Evolutionary conservation across 257 asterid genomes (phyloP), one percentile per base, ranked within the genome.

Genomic region (Galeopsis tetrahit): DNA sequence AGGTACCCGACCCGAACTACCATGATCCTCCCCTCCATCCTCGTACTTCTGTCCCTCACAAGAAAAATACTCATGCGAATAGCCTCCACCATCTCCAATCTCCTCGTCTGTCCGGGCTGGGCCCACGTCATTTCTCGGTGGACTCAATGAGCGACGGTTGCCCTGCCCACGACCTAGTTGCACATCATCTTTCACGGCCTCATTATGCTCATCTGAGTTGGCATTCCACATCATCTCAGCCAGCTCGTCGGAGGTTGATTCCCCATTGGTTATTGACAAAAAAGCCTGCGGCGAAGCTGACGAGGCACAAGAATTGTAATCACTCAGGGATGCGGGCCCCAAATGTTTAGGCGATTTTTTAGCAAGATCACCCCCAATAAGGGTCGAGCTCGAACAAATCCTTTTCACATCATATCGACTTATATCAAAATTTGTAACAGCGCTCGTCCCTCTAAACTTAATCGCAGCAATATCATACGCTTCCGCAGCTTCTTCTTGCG

Each of bases 401-500:
- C 96, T 73, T 38, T 78, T 87, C 60, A 92, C 95, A 0, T 90
- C 98, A 6, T 92, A 92, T 42, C 96, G 70, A 57, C 84, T 84
- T 36, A 88, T 87, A 60, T 90, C 95, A 6, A 92, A 92, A 78
- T 92, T 92, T 6, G 96, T 92, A 2, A 92, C 97, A 0, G 97
- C 97, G 31, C 90, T 85, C 31, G 90, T 86, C 43, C 97, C 96
- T 62, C 96, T 75, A 67, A 92, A 90, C 80, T 86, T 90, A 7
- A 92, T 92, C 0, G 96, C 98, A 0, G 97, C 98, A 63, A 92
- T 88, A 75, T 92, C 97, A 21, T 90, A 90, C 4, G 95, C 96
- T 49, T 92, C 96, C 0, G 97, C 97, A 17, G 96, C 96, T 75
- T 92, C 98, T 68, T 90, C 98, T 69, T 89, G 97, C 33, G 96